A percentile compares a stretch with the other conserved stretches of the same genome.
These are phyloP conservation scores for Pseudonitzschia pungens DNA, from an alignment of 108 stramenopile genomes.

Conservation along the genomic window DNA sequence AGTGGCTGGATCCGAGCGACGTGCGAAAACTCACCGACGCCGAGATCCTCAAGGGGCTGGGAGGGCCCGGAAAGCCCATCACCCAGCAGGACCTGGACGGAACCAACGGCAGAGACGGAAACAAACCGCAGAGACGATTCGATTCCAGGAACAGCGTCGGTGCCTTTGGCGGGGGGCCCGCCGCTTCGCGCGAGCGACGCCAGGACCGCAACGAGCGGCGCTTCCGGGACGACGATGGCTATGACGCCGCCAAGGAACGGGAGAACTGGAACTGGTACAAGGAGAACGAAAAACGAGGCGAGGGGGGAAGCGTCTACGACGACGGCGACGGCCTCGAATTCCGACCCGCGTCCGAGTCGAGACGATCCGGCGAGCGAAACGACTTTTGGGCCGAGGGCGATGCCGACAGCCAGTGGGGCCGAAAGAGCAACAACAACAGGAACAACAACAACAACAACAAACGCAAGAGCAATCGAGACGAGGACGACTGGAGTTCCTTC, in stretches of 20 bases:
- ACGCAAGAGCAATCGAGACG: conserved; percentile 5
- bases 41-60: conserved; percentile 66
- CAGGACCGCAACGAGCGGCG: conserved; percentile 66
- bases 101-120: conserved; percentile 9
- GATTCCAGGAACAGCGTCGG: conserved; percentile 27
- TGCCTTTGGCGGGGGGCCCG: conserved; percentile 37
- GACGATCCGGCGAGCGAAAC: neutral
- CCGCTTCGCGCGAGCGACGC: conserved; percentile 64
- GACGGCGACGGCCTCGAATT: conserved; percentile 27
- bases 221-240: conserved; percentile 21
- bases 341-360: neutral
- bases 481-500: conserved; percentile 56
- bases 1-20: conserved; percentile 77
- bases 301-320: conserved; percentile 23
- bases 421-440: conserved; percentile 24
- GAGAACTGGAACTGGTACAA: conserved; percentile 76
- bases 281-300: conserved; percentile 55
- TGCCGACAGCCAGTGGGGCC: conserved; percentile 57
- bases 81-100: conserved; percentile 39
- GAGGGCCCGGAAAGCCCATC: conserved; percentile 66
- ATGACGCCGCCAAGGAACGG: conserved; percentile 51
- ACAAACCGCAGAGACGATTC: neutral
- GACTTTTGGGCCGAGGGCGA: conserved; percentile 37
- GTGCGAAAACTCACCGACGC: conserved; percentile 64
- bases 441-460: conserved; percentile 14